Percentiles rank a stretch among this genome's conserved stretches.
phyloP scores from a whole-genome alignment of 2,329 filamentous ascomycete species.

The Sclerotinia subarctica region DNA sequence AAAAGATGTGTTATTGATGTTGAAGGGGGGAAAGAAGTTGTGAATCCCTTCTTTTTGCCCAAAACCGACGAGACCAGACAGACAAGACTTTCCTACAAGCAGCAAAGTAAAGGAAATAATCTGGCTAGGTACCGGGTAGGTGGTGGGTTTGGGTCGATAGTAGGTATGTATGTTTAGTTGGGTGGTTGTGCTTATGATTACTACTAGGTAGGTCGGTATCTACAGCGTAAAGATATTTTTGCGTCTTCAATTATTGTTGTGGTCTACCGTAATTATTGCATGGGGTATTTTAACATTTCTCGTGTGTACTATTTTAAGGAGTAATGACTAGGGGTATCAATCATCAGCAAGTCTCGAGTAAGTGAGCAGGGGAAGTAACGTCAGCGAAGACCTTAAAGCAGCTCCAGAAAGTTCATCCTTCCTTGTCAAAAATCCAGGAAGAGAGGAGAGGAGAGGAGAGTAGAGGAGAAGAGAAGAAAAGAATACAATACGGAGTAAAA shows the following conservation, averaged over 20 bases:
- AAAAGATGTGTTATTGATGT: background rate
- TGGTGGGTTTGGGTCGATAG: too few relatives aligned
- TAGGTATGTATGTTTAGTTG: too few relatives aligned
- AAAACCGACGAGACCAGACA: background rate
- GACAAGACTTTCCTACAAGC: background rate
- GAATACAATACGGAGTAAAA: background rate
- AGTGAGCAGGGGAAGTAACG: background rate
- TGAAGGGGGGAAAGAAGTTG: background rate
- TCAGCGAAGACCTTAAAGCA: background rate
- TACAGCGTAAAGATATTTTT: background rate
- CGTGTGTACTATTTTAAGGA: slow-evolving; percentile 11
- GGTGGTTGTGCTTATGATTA: background rate
- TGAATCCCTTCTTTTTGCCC: slow-evolving; percentile 9
- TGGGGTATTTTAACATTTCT: background rate
- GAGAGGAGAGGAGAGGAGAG: too few relatives aligned
- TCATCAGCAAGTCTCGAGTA: background rate
- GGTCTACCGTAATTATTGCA: slow-evolving; percentile 3
- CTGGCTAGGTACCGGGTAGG: background rate
- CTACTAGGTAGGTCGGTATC: background rate
- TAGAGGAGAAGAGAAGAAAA: background rate
- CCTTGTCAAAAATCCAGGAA: too few relatives aligned
- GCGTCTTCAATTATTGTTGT: background rate
- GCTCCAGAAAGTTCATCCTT: too few relatives aligned
- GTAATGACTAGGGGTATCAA: background rate
- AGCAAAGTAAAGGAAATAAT: background rate